Evolutionary conservation across 371 early-diverging fungal genomes (phyloP).

Genomic region (Mucor ambiguus): DNA sequence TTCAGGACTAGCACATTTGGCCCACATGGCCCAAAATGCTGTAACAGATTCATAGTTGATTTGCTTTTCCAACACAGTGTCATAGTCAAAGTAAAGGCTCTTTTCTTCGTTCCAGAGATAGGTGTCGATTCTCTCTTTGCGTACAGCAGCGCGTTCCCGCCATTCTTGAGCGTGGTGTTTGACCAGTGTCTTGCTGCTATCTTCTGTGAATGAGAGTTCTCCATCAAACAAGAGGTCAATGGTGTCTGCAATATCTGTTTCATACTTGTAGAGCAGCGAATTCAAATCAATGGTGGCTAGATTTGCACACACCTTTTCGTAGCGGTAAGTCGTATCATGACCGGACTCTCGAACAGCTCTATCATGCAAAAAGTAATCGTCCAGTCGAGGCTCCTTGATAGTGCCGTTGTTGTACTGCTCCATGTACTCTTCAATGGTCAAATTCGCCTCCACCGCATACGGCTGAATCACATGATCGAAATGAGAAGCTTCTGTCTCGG

Average conservation of each 20-base stretch:
- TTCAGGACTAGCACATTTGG: slow-evolving; percentile 58
- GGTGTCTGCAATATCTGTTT: slow-evolving; percentile 78
- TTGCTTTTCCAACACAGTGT: slow-evolving; percentile 47
- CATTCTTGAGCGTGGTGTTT: slow-evolving; percentile 41
- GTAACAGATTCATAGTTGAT: slow-evolving; percentile 71
- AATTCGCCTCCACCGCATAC: slow-evolving; percentile 68
- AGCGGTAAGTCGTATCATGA: slow-evolving; percentile 92
- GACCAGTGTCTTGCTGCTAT: slow-evolving; percentile 34
- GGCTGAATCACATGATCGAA: slow-evolving; percentile 86
- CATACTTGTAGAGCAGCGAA: slow-evolving; percentile 88
- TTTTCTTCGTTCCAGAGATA: slow-evolving; percentile 65
- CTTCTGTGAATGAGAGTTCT: slow-evolving; percentile 28
- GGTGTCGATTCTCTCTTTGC: slow-evolving; percentile 57
- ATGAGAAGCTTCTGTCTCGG: slow-evolving; percentile 93
- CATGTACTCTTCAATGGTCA: slow-evolving; percentile 69
- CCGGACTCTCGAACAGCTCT: slow-evolving; percentile 95
- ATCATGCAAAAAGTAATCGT: slow-evolving; percentile 93
- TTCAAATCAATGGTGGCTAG: slow-evolving; percentile 91
- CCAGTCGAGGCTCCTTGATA: slow-evolving; percentile 77
- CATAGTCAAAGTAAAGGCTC: slow-evolving; percentile 60
- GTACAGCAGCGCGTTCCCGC: slow-evolving; percentile 42
- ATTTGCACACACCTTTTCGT: slow-evolving; percentile 86
- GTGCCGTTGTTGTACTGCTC: slow-evolving; percentile 58
- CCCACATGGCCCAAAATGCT: slow-evolving; percentile 72
- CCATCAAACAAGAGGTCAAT: slow-evolving; percentile 64